phyloP scores from a whole-genome alignment of 106 monocot genomes.

The Dendrobium huoshanense region DNA sequence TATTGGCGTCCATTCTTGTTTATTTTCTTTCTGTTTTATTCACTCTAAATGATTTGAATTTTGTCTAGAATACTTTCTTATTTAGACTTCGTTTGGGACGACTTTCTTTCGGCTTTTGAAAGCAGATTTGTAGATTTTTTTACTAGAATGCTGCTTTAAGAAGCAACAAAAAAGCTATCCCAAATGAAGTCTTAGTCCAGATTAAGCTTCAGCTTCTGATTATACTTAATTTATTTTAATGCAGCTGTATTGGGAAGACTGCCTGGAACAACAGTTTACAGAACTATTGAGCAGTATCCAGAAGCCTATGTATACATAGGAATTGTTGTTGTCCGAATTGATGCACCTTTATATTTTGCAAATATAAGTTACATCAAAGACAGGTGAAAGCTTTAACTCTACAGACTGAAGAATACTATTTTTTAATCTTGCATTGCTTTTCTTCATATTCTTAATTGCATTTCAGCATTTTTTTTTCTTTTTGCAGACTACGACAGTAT shows the following conservation, averaged over 20 bases:
- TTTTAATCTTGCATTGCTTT: not conserved
- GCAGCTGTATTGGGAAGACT: constrained; percentile 92
- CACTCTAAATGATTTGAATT: too few relatives aligned
- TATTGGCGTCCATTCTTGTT: too few relatives aligned
- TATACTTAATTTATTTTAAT: constrained; percentile 2
- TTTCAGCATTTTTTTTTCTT: constrained; percentile 2
- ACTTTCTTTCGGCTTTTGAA: too few relatives aligned
- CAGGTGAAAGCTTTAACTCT: constrained; percentile 36
- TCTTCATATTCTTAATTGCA: constrained; percentile 1
- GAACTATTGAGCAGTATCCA: constrained; percentile 88
- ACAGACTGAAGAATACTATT: not conserved
- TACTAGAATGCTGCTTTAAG: too few relatives aligned
- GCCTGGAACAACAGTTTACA: constrained; percentile 94
- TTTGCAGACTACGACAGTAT: constrained; percentile 79
- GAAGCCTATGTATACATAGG: constrained; percentile 93
- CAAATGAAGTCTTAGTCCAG: not conserved
- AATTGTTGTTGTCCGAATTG: constrained; percentile 85
- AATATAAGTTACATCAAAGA: constrained; percentile 98
- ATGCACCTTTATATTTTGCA: constrained; percentile 98
- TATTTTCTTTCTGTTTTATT: too few relatives aligned
- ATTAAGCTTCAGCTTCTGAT: not conserved
- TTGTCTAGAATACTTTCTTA: too few relatives aligned
- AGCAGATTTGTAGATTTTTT: too few relatives aligned
- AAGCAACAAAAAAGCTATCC: too few relatives aligned
- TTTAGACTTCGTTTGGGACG: too few relatives aligned